These are phyloP conservation scores for Coprinopsis cinerea DNA, from an alignment of 768 basidiomycete genomes.

Conservation along the genomic window DNA sequence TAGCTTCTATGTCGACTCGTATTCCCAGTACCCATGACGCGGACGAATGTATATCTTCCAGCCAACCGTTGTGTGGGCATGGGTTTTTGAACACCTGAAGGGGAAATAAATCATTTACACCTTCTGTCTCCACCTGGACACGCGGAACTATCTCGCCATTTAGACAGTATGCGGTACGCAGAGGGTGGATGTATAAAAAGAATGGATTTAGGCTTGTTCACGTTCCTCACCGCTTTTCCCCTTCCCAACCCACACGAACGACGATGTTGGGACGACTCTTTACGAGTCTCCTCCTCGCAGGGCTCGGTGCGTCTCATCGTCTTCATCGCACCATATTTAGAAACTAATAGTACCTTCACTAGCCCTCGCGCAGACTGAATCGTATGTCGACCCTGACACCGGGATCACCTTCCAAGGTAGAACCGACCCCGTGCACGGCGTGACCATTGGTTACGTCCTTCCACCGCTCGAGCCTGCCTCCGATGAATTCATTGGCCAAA, in stretches of 20 bases:
- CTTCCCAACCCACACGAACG: too few species aligned
- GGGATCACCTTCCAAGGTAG: constrained; percentile 48
- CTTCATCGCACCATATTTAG: not conserved
- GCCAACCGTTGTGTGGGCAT: too few species aligned
- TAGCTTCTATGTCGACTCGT: not conserved
- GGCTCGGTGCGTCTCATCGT: constrained; percentile 28
- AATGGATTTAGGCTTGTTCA: not conserved
- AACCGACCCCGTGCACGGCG: constrained; percentile 35
- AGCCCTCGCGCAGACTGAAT: constrained; percentile 6
- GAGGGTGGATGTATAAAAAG: not conserved
- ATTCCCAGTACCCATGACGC: not conserved
- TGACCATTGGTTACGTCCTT: constrained; percentile 47
- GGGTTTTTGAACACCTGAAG: too few species aligned
- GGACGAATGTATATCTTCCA: not conserved
- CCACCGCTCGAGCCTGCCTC: constrained; percentile 38
- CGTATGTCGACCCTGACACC: constrained; percentile 46
- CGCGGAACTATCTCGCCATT: constrained; percentile 14
- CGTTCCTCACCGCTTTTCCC: not conserved
- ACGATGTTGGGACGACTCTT: constrained; percentile 29
- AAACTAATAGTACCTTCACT: not conserved
- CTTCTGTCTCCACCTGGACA: too few species aligned
- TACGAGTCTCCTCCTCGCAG: constrained; percentile 33
- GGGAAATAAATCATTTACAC: not conserved
- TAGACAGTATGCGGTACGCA: constrained; percentile 6
- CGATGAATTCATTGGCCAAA: constrained; percentile 57